Conservation (phyloP, 495 filamentous ascomycete genomes). For the Penicillium manginii region DNA sequence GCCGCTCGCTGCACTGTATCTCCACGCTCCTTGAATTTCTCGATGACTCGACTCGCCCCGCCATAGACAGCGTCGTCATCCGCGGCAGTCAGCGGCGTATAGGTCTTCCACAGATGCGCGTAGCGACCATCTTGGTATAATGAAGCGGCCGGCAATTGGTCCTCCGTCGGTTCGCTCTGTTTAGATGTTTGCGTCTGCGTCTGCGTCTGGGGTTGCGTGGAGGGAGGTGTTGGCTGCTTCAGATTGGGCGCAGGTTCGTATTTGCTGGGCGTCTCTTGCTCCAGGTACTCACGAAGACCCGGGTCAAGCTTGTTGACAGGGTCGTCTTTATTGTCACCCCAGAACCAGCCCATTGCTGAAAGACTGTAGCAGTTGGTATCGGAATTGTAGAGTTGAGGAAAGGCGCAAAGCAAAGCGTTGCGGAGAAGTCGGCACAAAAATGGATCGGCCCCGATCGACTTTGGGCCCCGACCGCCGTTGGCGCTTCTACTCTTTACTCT, state of each 20-base stretch:
- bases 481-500: slow-evolving; percentile 16
- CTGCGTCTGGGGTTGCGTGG: slow-evolving; percentile 22
- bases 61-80: slow-evolving; percentile 57
- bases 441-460: slow-evolving; percentile 30
- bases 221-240: slow-evolving; percentile 27
- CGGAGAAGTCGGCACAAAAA: slow-evolving; percentile 39
- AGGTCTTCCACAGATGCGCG: slow-evolving; percentile 89
- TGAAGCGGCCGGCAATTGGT: slow-evolving; percentile 59
- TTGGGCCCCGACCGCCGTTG: slow-evolving; percentile 27
- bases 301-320: slow-evolving; percentile 84
- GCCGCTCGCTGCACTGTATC: slow-evolving; percentile 77
- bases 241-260: slow-evolving; percentile 54
- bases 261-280: slow-evolving; percentile 78
- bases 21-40: slow-evolving; percentile 81
- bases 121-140: slow-evolving; percentile 84
- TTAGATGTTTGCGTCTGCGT: slow-evolving; percentile 32
- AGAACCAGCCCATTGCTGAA: slow-evolving; percentile 69
- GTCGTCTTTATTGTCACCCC: slow-evolving; percentile 60
- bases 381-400: background rate
- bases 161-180: slow-evolving; percentile 26
- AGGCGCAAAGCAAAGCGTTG: slow-evolving; percentile 13
- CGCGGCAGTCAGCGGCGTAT: slow-evolving; percentile 62
- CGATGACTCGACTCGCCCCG: slow-evolving; percentile 76
- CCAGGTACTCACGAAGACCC: slow-evolving; percentile 79
- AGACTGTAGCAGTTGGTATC: background rate